Evolutionary conservation across 2,329 filamentous ascomycete genomes (phyloP), one percentile per base, ranked within the genome.

Genomic region (Penicillium digitatum): DNA sequence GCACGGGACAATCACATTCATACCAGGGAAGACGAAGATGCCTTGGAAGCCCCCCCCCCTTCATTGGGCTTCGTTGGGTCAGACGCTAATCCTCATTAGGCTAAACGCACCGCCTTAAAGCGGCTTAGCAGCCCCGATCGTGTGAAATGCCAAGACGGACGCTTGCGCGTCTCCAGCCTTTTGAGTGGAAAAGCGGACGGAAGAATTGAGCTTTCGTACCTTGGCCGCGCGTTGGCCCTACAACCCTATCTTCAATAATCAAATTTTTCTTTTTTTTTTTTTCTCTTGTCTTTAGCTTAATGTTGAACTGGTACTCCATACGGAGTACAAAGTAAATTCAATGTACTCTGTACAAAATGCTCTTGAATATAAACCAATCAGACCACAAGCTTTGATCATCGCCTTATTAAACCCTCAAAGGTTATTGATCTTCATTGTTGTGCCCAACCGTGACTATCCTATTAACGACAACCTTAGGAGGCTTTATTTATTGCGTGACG

Each of bases 111-210:
- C 18, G 12, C 52, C 51, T 48, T 45, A 65, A 60, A 60, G 12
- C 5, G 55, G 66, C 48, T 51, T 69, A 69, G 64, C 2, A 55
- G 55, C 62, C 65, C 66, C 63, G 63, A 69, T 70, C 67, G 60
- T 57, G 59, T 56, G 34, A 58, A 52, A 49, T 63, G 69, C 69
- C 70, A 72, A 72, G 70, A 69, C 66, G 68, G 66, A 68, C 63
- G 69, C 69, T 72, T 72, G 70, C 70, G 70, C 69, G 70, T 72
- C 69, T 72, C 68, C 69, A 51, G 47, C 40, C 40, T 66, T 66
- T 62, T 66, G 63, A 58, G 38, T 54, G 44, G 42, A 54, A 55
- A 54, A 53, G 27, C 46, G 35, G 14, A 42, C 29, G 11, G 44
- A 20, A 31, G 16, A 54, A 18, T 29, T 31, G 27, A 35, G 40